Percentiles rank a stretch among this genome's conserved stretches.
phyloP scores from a whole-genome alignment of 352 stramenopile genomes.

The Plasmopara muralis region DNA sequence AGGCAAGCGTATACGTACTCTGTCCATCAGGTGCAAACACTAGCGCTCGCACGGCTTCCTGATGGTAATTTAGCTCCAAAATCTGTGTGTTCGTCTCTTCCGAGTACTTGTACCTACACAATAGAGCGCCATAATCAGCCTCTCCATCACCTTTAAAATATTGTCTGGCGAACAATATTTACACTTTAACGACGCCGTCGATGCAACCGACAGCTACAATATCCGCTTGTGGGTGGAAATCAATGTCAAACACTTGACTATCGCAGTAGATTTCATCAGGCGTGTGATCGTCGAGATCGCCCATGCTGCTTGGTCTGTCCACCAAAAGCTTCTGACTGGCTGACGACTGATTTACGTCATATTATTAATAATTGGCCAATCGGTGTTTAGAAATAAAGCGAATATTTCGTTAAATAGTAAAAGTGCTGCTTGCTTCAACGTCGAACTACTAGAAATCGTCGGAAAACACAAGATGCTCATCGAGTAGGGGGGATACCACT shows the following conservation, averaged over 20 bases:
- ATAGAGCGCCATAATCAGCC: conserved; percentile 2
- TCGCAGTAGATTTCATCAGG: conserved; percentile 70
- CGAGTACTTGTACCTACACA: conserved; percentile 69
- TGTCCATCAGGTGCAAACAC: conserved; percentile 75
- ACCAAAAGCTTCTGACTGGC: conserved; percentile 12
- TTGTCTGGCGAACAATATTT: conserved; percentile 1
- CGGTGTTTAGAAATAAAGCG: conserved; percentile 6
- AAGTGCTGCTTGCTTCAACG: background rate
- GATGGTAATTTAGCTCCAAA: conserved; percentile 69
- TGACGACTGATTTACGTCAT: conserved; percentile 1
- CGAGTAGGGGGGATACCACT: conserved; percentile 30
- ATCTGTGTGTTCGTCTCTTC: conserved; percentile 63
- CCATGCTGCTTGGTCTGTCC: conserved; percentile 28
- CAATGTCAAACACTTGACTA: conserved; percentile 79
- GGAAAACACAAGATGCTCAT: conserved; percentile 70
- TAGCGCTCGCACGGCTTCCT: conserved; percentile 59
- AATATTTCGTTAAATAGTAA: conserved; percentile 25
- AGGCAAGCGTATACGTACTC: conserved; percentile 28
- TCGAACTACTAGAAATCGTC: conserved; percentile 47
- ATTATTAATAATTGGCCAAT: background rate
- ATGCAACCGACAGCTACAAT: conserved; percentile 74
- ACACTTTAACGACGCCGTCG: conserved; percentile 78
- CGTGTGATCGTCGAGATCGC: conserved; percentile 64
- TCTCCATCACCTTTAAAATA: too few relatives aligned
- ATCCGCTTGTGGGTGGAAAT: conserved; percentile 71